phyloP scores from a whole-genome alignment of 345 rosid species.

The Dipteronia sinensis region DNA sequence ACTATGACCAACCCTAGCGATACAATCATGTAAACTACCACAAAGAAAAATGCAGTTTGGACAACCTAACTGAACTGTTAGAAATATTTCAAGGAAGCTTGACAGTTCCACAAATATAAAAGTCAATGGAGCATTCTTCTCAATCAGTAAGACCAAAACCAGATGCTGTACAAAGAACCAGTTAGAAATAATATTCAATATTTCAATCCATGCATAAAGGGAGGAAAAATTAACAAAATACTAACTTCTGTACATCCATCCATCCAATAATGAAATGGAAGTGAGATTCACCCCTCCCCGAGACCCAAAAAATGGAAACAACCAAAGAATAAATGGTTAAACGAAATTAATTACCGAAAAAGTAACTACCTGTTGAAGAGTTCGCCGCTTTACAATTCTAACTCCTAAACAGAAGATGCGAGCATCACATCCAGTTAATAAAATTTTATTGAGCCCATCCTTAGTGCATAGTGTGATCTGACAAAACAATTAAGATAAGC shows the following conservation, averaged over 20 bases:
- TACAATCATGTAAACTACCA: too few relatives aligned
- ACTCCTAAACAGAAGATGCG: slow-evolving; percentile 91
- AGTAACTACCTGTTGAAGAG: slow-evolving; percentile 71
- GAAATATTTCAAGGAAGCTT: too few relatives aligned
- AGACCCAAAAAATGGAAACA: background rate
- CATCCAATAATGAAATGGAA: background rate
- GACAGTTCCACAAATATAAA: too few relatives aligned
- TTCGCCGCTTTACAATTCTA: slow-evolving; percentile 75
- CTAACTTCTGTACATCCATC: background rate
- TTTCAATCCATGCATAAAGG: background rate
- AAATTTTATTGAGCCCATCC: slow-evolving; percentile 84
- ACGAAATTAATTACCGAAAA: background rate
- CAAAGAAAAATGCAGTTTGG: too few relatives aligned
- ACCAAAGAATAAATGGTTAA: background rate
- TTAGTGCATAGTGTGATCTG: slow-evolving; percentile 73
- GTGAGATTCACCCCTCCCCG: background rate
- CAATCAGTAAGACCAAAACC: too few relatives aligned
- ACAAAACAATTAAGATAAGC: slow-evolving; percentile 16
- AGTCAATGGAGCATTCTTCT: too few relatives aligned
- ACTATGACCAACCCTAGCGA: too few relatives aligned
- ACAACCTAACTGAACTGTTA: too few relatives aligned
- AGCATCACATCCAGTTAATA: slow-evolving; percentile 78
- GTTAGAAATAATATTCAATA: background rate
- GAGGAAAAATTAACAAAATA: background rate
- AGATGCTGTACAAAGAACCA: background rate